phyloP scores from a whole-genome alignment of 805 yeast genomes.

The Barnettozyma botsteinii region DNA sequence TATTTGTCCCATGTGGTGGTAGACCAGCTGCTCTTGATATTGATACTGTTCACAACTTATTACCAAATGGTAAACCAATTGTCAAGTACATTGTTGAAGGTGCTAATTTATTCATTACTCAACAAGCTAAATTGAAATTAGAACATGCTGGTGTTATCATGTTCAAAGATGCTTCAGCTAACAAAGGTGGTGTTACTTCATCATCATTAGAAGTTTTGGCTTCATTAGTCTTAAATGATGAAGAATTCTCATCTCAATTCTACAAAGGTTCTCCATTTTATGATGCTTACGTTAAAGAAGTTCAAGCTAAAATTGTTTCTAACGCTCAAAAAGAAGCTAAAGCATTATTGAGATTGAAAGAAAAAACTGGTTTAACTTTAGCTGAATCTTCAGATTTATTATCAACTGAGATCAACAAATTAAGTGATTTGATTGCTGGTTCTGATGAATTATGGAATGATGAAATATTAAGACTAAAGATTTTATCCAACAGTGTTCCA shows the following conservation, averaged over 20 bases:
- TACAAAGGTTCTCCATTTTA: constrained; percentile 68
- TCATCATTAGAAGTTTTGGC: constrained; percentile 94
- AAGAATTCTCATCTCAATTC: constrained; percentile 73
- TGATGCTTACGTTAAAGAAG: constrained; percentile 76
- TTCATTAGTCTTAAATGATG: constrained; percentile 85
- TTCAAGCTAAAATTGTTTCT: constrained; percentile 63
- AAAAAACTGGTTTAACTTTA: constrained; percentile 52
- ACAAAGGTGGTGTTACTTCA: constrained; percentile 98
- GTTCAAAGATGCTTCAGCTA: constrained; percentile 94
- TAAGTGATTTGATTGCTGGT: constrained; percentile 78
- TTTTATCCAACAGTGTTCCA: constrained; percentile 76
- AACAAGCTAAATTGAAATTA: constrained; percentile 80
- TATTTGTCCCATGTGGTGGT: constrained; percentile 98
- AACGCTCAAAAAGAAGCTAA: constrained; percentile 86
- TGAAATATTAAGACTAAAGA: constrained; percentile 64
- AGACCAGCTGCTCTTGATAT: constrained; percentile 95
- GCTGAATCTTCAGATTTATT: constrained; percentile 75
- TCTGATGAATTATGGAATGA: constrained; percentile 87
- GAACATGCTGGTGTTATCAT: constrained; percentile 84
- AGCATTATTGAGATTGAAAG: constrained; percentile 75
- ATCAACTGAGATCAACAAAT: constrained; percentile 75
- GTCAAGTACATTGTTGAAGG: constrained; percentile 95
- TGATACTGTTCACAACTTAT: constrained; percentile 65
- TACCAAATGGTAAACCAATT: constrained; percentile 70
- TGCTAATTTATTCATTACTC: constrained; percentile 93